Conservation (phyloP, 371 early-diverging fungal genomes). For the Apophysomyces sp. region DNA sequence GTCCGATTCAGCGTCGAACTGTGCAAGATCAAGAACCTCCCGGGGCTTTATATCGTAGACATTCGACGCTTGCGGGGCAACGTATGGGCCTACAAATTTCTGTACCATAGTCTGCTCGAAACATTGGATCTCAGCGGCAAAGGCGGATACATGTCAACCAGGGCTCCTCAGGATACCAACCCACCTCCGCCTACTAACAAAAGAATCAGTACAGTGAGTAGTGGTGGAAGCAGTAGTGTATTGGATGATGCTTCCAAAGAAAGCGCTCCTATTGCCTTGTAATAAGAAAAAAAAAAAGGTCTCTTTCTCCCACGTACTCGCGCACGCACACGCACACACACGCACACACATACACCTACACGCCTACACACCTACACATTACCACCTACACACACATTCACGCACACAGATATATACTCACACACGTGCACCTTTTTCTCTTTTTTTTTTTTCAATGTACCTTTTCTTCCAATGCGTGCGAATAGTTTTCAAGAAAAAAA, state of each 20-base stretch:
- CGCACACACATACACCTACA: no score
- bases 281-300: neutral
- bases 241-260: slow-evolving; percentile 17
- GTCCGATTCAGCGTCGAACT: slow-evolving; percentile 85
- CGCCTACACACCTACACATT: no score
- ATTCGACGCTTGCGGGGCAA: slow-evolving; percentile 90
- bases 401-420: no score
- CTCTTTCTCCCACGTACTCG: neutral
- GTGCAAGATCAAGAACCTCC: slow-evolving; percentile 86
- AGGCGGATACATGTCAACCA: slow-evolving; percentile 36
- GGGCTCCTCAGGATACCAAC: slow-evolving; percentile 2
- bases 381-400: no score
- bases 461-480: neutral
- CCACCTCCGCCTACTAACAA: neutral
- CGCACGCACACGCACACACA: no score
- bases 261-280: neutral
- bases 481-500: no score
- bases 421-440: neutral
- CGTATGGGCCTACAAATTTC: slow-evolving; percentile 90
- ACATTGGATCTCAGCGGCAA: slow-evolving; percentile 58
- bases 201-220: slow-evolving; percentile 14
- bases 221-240: slow-evolving; percentile 19
- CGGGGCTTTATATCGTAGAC: slow-evolving; percentile 88
- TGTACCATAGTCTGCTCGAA: slow-evolving; percentile 76
- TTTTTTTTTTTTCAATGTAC: slow-evolving; percentile 1